Conservation (phyloP, 1,139 yeast species). For the Hyphopichia pseudoburtonii region DNA sequence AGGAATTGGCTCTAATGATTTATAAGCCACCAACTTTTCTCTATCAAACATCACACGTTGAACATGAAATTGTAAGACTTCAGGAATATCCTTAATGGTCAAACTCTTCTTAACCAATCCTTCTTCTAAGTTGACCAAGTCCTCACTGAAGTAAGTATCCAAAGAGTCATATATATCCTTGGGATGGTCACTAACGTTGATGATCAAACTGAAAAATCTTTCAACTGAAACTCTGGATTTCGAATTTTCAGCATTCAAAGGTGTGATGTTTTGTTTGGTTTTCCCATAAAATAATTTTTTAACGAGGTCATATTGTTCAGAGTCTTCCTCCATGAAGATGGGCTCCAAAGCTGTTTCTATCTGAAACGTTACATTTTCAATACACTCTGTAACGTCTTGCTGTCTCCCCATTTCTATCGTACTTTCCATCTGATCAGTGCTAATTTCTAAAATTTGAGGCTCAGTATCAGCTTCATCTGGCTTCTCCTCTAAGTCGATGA, state of each 20-base stretch:
- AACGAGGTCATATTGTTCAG: constrained; percentile 79
- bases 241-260: constrained; percentile 37
- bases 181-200: constrained; percentile 86
- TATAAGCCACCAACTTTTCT: constrained; percentile 69
- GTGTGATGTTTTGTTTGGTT: constrained; percentile 45
- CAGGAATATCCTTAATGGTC: constrained; percentile 71
- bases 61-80: constrained; percentile 83
- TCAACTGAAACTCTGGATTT: constrained; percentile 72
- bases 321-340: constrained; percentile 59
- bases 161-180: constrained; percentile 86
- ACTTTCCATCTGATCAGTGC: constrained; percentile 64
- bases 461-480: constrained; percentile 1
- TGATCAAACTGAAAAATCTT: constrained; percentile 75
- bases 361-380: constrained; percentile 91
- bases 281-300: constrained; percentile 79
- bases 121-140: constrained; percentile 64
- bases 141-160: constrained; percentile 81
- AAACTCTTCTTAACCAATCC: constrained; percentile 74
- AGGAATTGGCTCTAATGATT: constrained; percentile 78
- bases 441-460: constrained; percentile 39
- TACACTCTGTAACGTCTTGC: constrained; percentile 97
- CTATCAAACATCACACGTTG: constrained; percentile 92
- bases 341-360: constrained; percentile 89
- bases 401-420: constrained; percentile 85
- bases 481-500: constrained; percentile 1